These are phyloP conservation scores for Cudoniella acicularis DNA, from an alignment of 495 filamentous ascomycete genomes.

Conservation along the genomic window DNA sequence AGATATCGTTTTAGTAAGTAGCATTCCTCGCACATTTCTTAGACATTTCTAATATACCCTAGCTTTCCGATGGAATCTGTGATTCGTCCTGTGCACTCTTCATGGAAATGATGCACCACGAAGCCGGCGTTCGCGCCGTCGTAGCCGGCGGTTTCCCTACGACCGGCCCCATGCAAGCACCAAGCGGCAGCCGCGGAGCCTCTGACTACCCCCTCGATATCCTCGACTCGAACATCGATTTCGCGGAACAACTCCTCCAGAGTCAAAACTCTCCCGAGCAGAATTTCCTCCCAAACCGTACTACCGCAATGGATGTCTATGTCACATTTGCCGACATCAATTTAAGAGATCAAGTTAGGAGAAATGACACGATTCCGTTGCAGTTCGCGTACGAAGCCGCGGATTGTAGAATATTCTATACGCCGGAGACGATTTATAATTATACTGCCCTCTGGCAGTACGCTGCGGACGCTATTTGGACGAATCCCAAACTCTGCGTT, in stretches of 20 bases:
- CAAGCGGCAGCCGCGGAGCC: conserved; percentile 24
- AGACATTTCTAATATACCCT: not conserved
- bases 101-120: conserved; percentile 47
- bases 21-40: not conserved
- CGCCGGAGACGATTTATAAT: conserved; percentile 27
- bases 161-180: conserved; percentile 40
- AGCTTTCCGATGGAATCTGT: conserved; percentile 46
- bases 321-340: not conserved
- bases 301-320: not conserved
- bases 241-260: conserved; percentile 22
- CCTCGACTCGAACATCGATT: conserved; percentile 17
- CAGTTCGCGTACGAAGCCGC: not conserved
- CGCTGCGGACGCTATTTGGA: conserved; percentile 26
- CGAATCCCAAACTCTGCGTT: conserved; percentile 16
- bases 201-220: conserved; percentile 17
- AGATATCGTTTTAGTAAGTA: conserved; percentile 43
- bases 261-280: not conserved
- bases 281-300: not conserved
- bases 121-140: conserved; percentile 46
- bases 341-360: not conserved
- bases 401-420: not conserved
- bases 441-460: conserved; percentile 40
- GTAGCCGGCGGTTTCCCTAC: conserved; percentile 45
- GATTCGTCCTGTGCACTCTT: conserved; percentile 49
- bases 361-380: not conserved